Evolutionary conservation across 202 grass and related monocot species (phyloP).

Genomic region (Carex sylvatica): DNA sequence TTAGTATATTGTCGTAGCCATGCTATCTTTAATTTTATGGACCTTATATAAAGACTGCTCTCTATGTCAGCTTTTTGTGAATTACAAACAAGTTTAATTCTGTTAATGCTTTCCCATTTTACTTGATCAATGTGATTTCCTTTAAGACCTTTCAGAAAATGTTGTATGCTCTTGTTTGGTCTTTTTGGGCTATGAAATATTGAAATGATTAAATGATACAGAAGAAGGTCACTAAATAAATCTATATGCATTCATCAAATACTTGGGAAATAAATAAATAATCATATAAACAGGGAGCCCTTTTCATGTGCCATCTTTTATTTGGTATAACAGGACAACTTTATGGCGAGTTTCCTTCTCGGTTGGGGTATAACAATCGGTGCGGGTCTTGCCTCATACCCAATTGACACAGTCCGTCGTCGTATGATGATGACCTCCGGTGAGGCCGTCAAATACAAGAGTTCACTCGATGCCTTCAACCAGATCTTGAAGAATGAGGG

Average conservation of each 20-base stretch:
- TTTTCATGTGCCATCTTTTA: neutral
- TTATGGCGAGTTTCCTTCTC: slow-evolving; percentile 48
- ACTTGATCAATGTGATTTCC: no score
- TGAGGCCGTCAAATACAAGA: slow-evolving; percentile 27
- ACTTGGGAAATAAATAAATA: neutral
- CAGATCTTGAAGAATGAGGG: no score
- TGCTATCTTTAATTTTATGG: neutral
- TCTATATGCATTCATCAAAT: neutral
- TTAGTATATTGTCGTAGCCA: neutral
- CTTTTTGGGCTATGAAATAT: neutral
- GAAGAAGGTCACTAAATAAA: neutral
- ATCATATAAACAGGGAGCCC: neutral
- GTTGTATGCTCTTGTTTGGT: neutral
- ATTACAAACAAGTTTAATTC: neutral
- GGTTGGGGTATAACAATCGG: slow-evolving; percentile 59
- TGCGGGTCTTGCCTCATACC: slow-evolving; percentile 53
- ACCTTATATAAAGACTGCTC: neutral
- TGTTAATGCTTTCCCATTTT: neutral
- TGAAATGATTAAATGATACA: neutral
- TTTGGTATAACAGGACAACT: slow-evolving; percentile 45
- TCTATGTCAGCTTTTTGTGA: neutral
- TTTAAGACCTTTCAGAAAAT: neutral
- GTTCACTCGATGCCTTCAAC: no score
- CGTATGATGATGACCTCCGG: slow-evolving; percentile 74
- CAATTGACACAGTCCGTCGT: slow-evolving; percentile 53